phyloP scores from a whole-genome alignment of 2,329 filamentous ascomycete genomes.

The Aphanocladium album region DNA sequence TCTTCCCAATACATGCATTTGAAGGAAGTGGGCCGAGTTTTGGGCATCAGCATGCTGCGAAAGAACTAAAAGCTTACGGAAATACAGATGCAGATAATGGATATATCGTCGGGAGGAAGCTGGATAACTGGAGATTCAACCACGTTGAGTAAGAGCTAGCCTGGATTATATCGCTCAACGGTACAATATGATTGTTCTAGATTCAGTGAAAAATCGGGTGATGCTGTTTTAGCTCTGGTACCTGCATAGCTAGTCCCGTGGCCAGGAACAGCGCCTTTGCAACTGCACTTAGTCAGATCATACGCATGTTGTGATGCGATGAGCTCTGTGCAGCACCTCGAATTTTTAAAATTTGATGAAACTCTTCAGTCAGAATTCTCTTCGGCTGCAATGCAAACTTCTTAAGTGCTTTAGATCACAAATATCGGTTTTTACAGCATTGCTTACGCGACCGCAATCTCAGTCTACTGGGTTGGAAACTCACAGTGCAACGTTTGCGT shows the following conservation, averaged over 20 bases:
- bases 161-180: neutral
- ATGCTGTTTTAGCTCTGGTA: neutral
- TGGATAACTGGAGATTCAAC: neutral
- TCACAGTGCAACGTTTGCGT: too few species aligned
- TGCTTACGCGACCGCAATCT: too few species aligned
- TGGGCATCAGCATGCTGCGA: neutral
- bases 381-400: too few species aligned
- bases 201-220: neutral
- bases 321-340: too few species aligned
- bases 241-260: neutral
- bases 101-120: neutral
- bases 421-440: too few species aligned
- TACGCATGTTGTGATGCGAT: too few species aligned
- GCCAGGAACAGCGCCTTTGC: neutral
- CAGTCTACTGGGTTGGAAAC: too few species aligned
- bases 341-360: too few species aligned
- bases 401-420: too few species aligned
- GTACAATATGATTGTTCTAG: neutral
- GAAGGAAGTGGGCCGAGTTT: neutral
- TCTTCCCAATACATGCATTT: neutral
- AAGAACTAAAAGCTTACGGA: neutral
- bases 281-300: neutral
- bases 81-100: neutral
- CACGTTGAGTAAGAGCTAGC: neutral
- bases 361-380: too few species aligned